Conservation (phyloP, 2,329 filamentous ascomycete species). For the Epichloe baconii region DNA sequence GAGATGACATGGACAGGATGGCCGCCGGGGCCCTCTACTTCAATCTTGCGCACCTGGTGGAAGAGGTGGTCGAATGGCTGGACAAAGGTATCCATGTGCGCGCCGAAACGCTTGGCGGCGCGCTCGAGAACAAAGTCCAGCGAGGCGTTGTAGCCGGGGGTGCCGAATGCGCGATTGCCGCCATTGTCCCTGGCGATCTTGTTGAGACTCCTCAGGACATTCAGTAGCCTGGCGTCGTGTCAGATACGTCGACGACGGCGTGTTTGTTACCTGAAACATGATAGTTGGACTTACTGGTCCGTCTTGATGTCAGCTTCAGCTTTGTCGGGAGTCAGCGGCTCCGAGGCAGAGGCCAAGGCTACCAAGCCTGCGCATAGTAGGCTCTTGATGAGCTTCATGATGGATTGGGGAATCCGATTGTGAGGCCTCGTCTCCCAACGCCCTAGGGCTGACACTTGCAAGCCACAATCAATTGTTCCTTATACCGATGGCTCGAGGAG, state of each 20-base stretch:
- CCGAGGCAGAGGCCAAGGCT: conserved; percentile 13
- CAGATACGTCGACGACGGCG: not conserved
- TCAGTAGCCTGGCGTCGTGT: conserved; percentile 26
- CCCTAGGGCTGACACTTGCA: not conserved
- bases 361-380: conserved; percentile 7
- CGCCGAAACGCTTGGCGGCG: conserved; percentile 23
- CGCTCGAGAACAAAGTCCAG: conserved; percentile 42
- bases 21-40: conserved; percentile 30
- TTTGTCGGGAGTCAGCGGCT: conserved; percentile 25
- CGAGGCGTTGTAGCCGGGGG: conserved; percentile 45
- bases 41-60: conserved; percentile 28
- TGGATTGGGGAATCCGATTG: not conserved
- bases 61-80: conserved; percentile 35
- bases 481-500: no score
- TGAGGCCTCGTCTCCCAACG: no score
- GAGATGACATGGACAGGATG: conserved; percentile 29
- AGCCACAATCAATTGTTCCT: no score
- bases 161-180: conserved; percentile 46
- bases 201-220: conserved; percentile 40
- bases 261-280: not conserved
- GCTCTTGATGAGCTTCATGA: conserved; percentile 10
- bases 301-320: conserved; percentile 26
- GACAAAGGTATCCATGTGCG: conserved; percentile 29
- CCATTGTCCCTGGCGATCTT: conserved; percentile 40
- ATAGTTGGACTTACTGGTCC: conserved; percentile 20